These are phyloP conservation scores for Microsporum audouinii DNA, from an alignment of 2,329 filamentous ascomycete genomes.

Conservation along the genomic window DNA sequence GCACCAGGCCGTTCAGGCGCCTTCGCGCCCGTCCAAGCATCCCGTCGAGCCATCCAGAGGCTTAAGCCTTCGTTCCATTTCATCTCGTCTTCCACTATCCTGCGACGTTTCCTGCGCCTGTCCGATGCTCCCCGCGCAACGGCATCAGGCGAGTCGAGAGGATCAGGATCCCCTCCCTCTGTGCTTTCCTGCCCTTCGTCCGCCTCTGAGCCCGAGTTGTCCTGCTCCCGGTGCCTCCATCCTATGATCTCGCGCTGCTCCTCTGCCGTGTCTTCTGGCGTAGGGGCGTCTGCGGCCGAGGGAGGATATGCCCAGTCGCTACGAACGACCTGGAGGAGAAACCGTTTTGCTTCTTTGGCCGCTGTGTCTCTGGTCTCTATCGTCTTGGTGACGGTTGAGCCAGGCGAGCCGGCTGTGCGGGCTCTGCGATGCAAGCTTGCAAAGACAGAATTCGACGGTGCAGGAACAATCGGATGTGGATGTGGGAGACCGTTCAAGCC, in stretches of 20 bases:
- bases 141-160: constrained; percentile 32
- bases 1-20: constrained; percentile 12
- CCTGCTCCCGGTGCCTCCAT: constrained; percentile 14
- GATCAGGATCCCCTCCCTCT: constrained; percentile 22
- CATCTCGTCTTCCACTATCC: constrained; percentile 52
- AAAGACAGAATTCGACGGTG: constrained; percentile 13
- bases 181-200: neutral
- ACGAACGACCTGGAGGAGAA: constrained; percentile 31
- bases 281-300: neutral
- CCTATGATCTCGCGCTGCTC: constrained; percentile 10
- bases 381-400: neutral
- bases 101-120: constrained; percentile 46
- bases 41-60: constrained; percentile 64
- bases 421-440: constrained; percentile 17
- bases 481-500: neutral
- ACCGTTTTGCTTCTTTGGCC: constrained; percentile 31
- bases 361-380: constrained; percentile 29
- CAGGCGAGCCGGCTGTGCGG: constrained; percentile 13
- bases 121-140: constrained; percentile 34
- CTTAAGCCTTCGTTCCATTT: constrained; percentile 70
- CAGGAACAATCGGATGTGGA: constrained; percentile 5
- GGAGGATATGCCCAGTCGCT: constrained; percentile 32
- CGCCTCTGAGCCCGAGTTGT: constrained; percentile 14
- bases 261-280: neutral
- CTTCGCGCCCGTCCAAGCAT: constrained; percentile 72